Evolutionary conservation across 441 rosid genomes (phyloP), one percentile per base, ranked within the genome.

Genomic region (Populus hybrid): DNA sequence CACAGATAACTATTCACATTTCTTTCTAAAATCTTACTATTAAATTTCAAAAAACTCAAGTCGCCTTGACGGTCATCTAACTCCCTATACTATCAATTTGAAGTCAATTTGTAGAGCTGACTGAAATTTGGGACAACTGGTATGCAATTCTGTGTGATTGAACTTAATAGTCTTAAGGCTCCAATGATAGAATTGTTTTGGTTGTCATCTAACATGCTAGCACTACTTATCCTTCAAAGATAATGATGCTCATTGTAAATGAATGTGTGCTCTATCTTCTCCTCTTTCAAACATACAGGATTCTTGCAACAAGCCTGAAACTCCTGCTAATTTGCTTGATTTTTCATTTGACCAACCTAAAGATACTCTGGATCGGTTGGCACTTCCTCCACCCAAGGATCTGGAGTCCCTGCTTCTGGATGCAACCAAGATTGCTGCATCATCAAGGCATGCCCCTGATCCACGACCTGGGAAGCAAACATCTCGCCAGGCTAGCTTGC

Each of bases 331-430:
- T 76, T 86, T 83, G 14, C 87, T 88, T 66, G 87, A 83, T 82
- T 84, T 89, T 80, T 87, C 85, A 9, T 75, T 89, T 65, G 83
- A 83, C 71, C 83, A 77, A 21, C 89, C 98, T 71, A 81, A 78
- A 78, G 89, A 88, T 81, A 87, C 87, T 80, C 79, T 91, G 83
- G 88, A 86, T 79, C 87, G 80, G 71, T 82, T 96, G 83, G 88
- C 92, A 81, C 97, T 94, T 85, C 89, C 93, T 75, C 87, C 85
- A 9, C 79, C 97, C 8, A 94, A 87, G 85, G 97, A 96, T 87
- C 83, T 96, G 87, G 97, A 94, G 78, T 82, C 94, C 78, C 87
- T 96, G 87, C 95, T 96, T 79, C 86, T 86, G 36, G 94, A 91
- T 83, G 98, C 94, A 11, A 77, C 89, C 71, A 96, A 90, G 84